Evolutionary conservation across 2,329 filamentous ascomycete species (phyloP), one percentile per base, ranked within the genome.

Genomic region (Escovopsis weberi): DNA sequence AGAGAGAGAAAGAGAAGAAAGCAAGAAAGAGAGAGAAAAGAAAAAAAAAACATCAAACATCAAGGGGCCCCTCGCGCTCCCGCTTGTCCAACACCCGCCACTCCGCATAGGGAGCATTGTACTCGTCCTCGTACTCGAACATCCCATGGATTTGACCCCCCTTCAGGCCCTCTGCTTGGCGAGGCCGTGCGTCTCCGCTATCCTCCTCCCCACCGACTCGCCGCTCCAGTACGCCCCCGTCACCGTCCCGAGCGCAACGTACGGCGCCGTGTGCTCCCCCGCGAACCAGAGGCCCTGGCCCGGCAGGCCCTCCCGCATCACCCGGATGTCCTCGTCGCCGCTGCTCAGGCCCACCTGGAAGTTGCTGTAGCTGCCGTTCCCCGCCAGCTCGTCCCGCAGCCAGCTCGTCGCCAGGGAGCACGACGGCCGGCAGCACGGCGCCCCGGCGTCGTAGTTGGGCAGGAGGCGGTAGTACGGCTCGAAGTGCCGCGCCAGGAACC

Each of bases 191-290:
- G 61, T 66, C 53, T 70, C 66, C 1, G 67, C 64, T 45, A 87
- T 74, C 55, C 78, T 74, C 57, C 67, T 72, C 1, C 73, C 87
- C 32, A 87, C 83, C 18, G 72, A 74, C 64, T 94, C 85, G 1
- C 88, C 88, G 57, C 83, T 86, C 85, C 85, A 94, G 59, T 86
- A 95, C 10, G 89, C 89, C 1, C 89, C 89, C 1, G 86, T 93
- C 11, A 81, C 83, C 4, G 88, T 95, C 0, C 88, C 89, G 47
- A 95, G 60, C 10, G 84, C 87, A 26, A 93, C 79, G 64, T 94
- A 94, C 4, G 88, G 87, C 43, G 85, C 81, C 19, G 86, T 94
- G 62, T 94, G 87, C 62, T 94, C 87, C 0, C 87, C 87, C 0
- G 87, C 87, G 50, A 94, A 69, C 87, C 87, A 94, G 8, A 94